phyloP scores from a whole-genome alignment of 495 filamentous ascomycete genomes.

The Tuber brumale region DNA sequence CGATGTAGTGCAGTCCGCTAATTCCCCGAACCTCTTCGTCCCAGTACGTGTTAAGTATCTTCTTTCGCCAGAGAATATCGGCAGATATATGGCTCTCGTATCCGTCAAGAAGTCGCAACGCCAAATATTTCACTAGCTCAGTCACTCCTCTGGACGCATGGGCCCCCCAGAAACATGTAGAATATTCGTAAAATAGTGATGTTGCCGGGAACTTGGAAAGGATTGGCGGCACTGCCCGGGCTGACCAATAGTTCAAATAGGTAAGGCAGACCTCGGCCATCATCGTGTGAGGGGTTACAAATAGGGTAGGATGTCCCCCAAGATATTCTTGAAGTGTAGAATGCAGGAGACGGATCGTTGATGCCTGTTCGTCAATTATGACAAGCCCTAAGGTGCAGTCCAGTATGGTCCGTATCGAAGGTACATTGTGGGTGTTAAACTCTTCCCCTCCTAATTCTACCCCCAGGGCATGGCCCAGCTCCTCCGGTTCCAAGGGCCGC shows the following conservation, averaged over 20 bases:
- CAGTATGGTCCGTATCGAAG: background rate
- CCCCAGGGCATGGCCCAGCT: background rate
- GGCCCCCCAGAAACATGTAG: background rate
- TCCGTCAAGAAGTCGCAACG: background rate
- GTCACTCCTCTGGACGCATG: background rate
- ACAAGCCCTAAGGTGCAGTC: background rate
- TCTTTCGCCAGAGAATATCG: background rate
- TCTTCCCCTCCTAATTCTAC: background rate
- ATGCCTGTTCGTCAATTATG: background rate
- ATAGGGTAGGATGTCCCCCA: background rate
- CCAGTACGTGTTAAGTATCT: no score
- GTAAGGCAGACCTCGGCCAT: background rate
- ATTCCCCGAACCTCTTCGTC: background rate
- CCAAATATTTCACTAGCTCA: background rate
- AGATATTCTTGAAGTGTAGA: background rate
- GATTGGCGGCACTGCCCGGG: background rate
- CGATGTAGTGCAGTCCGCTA: background rate
- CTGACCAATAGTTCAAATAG: background rate
- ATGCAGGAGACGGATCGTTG: background rate
- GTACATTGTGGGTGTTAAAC: background rate
- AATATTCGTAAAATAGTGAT: background rate
- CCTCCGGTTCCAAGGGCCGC: background rate
- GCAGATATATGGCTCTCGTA: background rate
- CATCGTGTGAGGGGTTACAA: background rate
- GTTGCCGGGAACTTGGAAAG: accelerated